phyloP scores from a whole-genome alignment of 306 rosid genomes.

The Prunus kanzakura region DNA sequence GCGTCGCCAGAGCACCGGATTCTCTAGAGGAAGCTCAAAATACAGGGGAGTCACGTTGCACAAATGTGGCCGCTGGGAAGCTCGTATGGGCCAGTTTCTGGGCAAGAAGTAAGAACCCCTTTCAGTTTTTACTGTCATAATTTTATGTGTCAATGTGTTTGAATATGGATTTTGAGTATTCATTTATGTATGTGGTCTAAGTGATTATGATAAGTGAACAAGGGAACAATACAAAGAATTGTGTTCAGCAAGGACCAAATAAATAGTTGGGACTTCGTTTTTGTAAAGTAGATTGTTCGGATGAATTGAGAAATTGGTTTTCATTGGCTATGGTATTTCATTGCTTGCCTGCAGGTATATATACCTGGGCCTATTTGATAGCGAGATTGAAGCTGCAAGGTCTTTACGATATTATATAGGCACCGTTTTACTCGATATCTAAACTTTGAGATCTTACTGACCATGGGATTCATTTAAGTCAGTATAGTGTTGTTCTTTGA shows the following conservation, averaged over 20 bases:
- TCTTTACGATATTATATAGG: conserved; percentile 27
- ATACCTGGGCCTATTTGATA: conserved; percentile 91
- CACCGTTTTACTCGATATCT: conserved; percentile 13
- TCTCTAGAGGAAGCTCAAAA: conserved; percentile 88
- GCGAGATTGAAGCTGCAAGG: conserved; percentile 98
- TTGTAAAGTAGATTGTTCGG: neutral
- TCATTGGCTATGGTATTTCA: conserved; percentile 28
- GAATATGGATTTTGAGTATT: neutral
- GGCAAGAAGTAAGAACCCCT: conserved; percentile 70
- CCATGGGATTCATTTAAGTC: conserved; percentile 5
- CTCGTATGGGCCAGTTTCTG: conserved; percentile 96
- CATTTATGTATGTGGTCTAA: neutral
- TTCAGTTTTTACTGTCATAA: neutral
- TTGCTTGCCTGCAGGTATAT: conserved; percentile 75
- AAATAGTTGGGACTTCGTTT: neutral
- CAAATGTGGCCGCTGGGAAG: conserved; percentile 98
- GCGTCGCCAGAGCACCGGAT: conserved; percentile 91
- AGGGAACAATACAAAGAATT: neutral
- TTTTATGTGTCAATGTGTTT: neutral
- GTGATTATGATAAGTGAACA: neutral
- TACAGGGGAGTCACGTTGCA: conserved; percentile 93
- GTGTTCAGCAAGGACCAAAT: neutral
- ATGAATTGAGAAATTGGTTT: conserved; percentile 28
- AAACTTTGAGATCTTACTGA: conserved; percentile 14
- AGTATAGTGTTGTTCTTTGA: conserved; percentile 21